Percentiles rank a stretch among this genome's conserved stretches.
Conservation (phyloP, 2,329 filamentous ascomycete species). For the Blumeriella jaapii region DNA sequence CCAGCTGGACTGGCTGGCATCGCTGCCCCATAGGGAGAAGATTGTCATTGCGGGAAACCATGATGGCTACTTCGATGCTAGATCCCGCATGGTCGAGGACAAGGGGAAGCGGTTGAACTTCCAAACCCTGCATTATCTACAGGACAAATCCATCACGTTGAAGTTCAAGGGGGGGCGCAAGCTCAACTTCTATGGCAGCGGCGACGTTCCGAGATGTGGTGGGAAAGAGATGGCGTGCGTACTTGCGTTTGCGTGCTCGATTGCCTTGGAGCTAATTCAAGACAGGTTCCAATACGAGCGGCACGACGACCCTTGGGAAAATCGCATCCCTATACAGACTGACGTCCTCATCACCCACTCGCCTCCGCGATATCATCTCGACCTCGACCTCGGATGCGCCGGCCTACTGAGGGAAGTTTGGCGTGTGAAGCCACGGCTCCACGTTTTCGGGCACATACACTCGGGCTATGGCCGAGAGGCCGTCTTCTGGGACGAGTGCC, state of each 20-base stretch:
- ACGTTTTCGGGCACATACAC: slow-evolving; percentile 59
- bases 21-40: slow-evolving; percentile 67
- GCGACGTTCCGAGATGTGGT: slow-evolving; percentile 69
- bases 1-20: slow-evolving; percentile 73
- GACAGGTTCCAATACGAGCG: slow-evolving; percentile 47
- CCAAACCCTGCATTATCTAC: slow-evolving; percentile 61
- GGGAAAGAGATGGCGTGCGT: slow-evolving; percentile 56
- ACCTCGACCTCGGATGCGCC: slow-evolving; percentile 44
- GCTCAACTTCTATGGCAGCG: slow-evolving; percentile 67
- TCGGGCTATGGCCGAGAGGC: slow-evolving; percentile 46
- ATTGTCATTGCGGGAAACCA: slow-evolving; percentile 81
- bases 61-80: slow-evolving; percentile 71
- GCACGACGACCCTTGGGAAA: slow-evolving; percentile 46
- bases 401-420: slow-evolving; percentile 45
- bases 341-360: slow-evolving; percentile 57
- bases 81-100: slow-evolving; percentile 46
- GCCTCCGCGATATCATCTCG: slow-evolving; percentile 45
- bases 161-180: slow-evolving; percentile 47
- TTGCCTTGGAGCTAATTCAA: slow-evolving; percentile 5
- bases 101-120: slow-evolving; percentile 48
- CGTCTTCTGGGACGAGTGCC: slow-evolving; percentile 50
- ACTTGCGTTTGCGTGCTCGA: slow-evolving; percentile 6
- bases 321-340: slow-evolving; percentile 44
- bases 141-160: slow-evolving; percentile 54
- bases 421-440: slow-evolving; percentile 46